These are phyloP conservation scores for Centrapalus pauciflorus DNA, from an alignment of 129 eudicot species.

Conservation along the genomic window DNA sequence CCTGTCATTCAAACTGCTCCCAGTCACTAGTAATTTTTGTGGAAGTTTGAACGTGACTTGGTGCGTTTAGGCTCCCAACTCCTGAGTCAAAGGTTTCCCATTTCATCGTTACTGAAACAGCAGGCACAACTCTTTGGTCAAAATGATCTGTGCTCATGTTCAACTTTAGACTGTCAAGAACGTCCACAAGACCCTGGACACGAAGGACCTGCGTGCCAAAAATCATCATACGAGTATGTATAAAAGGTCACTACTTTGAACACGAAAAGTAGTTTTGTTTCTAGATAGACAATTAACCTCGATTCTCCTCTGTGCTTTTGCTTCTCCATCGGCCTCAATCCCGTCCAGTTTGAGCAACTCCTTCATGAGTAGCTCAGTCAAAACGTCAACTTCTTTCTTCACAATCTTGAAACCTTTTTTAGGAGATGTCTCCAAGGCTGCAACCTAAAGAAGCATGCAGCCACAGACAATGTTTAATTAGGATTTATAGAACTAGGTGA, in stretches of 20 bases:
- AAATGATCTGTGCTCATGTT: constrained; percentile 3
- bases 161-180: constrained; percentile 45
- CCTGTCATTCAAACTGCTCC: constrained; percentile 46
- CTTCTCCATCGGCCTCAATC: constrained; percentile 61
- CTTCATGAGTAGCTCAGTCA: constrained; percentile 57
- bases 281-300: constrained; percentile 44
- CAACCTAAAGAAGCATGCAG: constrained; percentile 35
- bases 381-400: constrained; percentile 39
- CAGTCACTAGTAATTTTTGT: constrained; percentile 43
- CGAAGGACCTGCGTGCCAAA: constrained; percentile 54
- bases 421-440: constrained; percentile 30
- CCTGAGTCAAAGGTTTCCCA: constrained; percentile 59
- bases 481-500: background rate
- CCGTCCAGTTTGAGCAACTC: constrained; percentile 53
- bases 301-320: constrained; percentile 39
- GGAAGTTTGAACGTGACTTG: constrained; percentile 19
- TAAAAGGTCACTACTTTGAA: constrained; percentile 3
- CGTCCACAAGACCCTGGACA: constrained; percentile 48
- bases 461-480: background rate
- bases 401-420: constrained; percentile 32
- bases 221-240: background rate
- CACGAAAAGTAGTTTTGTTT: constrained; percentile 4
- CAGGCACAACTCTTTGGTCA: constrained; percentile 8
- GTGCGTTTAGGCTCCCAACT: constrained; percentile 37
- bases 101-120: constrained; percentile 29